Conservation (phyloP, 176 grass and related monocot species). For the Juncus inflexus region DNA sequence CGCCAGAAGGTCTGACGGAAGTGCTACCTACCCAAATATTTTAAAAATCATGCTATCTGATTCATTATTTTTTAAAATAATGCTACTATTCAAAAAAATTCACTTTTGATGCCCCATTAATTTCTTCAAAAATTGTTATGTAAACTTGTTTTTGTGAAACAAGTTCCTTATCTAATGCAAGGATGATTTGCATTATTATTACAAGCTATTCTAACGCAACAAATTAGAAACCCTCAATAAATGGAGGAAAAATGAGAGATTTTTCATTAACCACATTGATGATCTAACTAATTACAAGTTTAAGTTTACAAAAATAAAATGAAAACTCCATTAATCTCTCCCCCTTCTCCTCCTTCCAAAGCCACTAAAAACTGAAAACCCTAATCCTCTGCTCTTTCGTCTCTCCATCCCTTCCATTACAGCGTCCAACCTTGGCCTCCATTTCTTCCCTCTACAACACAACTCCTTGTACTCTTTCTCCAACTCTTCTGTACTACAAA, state of each 20-base stretch:
- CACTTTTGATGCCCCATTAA: too few species aligned
- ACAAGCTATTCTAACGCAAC: too few species aligned
- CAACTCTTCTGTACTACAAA: slow-evolving; percentile 42
- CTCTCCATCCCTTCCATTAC: slow-evolving; percentile 27
- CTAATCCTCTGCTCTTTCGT: slow-evolving; percentile 8
- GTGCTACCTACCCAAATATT: too few species aligned
- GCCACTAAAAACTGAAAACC: slow-evolving; percentile 18
- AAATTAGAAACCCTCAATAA: neutral
- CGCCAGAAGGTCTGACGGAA: too few species aligned
- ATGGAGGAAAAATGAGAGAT: slow-evolving; percentile 4
- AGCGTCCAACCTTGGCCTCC: slow-evolving; percentile 29
- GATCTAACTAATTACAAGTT: slow-evolving; percentile 27
- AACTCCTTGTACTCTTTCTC: slow-evolving; percentile 85
- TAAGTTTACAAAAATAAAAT: slow-evolving; percentile 26
- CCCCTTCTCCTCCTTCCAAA: slow-evolving; percentile 13
- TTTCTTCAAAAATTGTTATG: too few species aligned
- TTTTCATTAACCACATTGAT: slow-evolving; percentile 16
- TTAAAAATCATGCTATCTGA: too few species aligned
- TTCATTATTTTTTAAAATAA: too few species aligned
- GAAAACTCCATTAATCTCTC: slow-evolving; percentile 19
- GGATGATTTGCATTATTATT: too few species aligned
- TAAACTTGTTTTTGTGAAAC: too few species aligned
- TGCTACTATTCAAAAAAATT: too few species aligned
- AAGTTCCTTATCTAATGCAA: too few species aligned
- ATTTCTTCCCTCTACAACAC: slow-evolving; percentile 22